Evolutionary conservation across 345 rosid species (phyloP).

Genomic region (Chamaenerion angustifolium): DNA sequence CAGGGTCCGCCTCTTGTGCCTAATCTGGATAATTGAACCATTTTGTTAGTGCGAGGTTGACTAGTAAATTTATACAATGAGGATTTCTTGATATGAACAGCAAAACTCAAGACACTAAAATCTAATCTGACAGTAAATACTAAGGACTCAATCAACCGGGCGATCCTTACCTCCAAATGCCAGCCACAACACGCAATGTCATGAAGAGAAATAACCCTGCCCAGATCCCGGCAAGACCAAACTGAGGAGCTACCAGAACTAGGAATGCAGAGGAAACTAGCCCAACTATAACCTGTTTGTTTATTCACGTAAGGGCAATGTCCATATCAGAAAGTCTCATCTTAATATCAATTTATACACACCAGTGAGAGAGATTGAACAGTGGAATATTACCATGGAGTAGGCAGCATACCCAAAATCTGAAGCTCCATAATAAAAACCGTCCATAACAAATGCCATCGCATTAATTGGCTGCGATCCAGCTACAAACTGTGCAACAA

Average conservation of each 20-base stretch:
- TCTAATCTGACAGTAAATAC: no score
- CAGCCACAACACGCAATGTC: constrained; percentile 70
- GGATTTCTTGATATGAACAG: background rate
- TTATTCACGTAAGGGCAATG: background rate
- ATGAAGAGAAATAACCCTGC: constrained; percentile 82
- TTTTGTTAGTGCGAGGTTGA: background rate
- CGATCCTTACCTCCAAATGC: constrained; percentile 64
- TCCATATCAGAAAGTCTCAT: background rate
- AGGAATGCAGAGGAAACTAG: constrained; percentile 51
- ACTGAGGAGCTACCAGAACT: constrained; percentile 48
- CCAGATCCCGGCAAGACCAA: constrained; percentile 82
- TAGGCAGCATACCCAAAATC: constrained; percentile 84
- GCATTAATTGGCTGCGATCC: constrained; percentile 92
- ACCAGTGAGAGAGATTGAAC: no score
- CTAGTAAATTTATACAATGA: background rate
- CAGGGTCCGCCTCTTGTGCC: constrained; percentile 58
- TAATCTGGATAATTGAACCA: constrained; percentile 22
- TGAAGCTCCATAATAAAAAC: constrained; percentile 87
- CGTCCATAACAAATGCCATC: constrained; percentile 78
- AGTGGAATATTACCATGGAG: constrained; percentile 51
- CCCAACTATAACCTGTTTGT: constrained; percentile 44
- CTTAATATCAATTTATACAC: constrained; percentile 1
- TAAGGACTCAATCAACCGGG: background rate
- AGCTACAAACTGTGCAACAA: constrained; percentile 58
- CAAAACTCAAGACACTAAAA: background rate